phyloP scores from a whole-genome alignment of 1,284 basidiomycete genomes.

The Agroathelia rolfsii region DNA sequence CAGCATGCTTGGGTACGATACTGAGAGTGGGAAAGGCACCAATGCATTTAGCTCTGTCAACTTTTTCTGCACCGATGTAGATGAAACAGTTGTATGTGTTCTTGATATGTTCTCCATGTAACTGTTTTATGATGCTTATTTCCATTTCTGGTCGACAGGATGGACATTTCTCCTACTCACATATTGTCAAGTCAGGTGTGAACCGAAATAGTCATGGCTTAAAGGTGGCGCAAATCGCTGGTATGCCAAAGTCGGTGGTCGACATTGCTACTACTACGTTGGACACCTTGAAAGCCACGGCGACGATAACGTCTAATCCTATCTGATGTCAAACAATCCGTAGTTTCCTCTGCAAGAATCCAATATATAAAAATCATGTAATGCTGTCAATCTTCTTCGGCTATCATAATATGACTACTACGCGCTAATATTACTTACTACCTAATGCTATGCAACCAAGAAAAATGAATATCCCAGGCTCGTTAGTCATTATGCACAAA shows the following conservation, averaged over 20 bases:
- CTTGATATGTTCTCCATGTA: slow-evolving; percentile 14
- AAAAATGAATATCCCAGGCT: background rate
- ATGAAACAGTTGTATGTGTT: slow-evolving; percentile 56
- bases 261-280: slow-evolving; percentile 47
- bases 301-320: too few species aligned
- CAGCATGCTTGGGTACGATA: slow-evolving; percentile 65
- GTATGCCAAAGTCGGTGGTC: slow-evolving; percentile 65
- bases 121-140: slow-evolving; percentile 6
- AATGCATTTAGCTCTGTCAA: slow-evolving; percentile 50
- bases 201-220: slow-evolving; percentile 90
- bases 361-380: background rate
- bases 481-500: background rate
- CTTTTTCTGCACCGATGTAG: slow-evolving; percentile 86
- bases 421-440: too few species aligned
- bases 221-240: slow-evolving; percentile 83
- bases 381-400: too few species aligned
- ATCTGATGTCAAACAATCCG: background rate
- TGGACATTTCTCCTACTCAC: slow-evolving; percentile 75
- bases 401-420: too few species aligned
- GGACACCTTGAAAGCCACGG: slow-evolving; percentile 26
- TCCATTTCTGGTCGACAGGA: slow-evolving; percentile 37
- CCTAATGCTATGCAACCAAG: too few species aligned
- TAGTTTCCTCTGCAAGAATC: background rate
- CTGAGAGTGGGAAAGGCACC: slow-evolving; percentile 25
- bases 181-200: slow-evolving; percentile 73